Base-by-base conservation (phyloP, 306 rosid species). In the Arachis stenosperma region DNA sequence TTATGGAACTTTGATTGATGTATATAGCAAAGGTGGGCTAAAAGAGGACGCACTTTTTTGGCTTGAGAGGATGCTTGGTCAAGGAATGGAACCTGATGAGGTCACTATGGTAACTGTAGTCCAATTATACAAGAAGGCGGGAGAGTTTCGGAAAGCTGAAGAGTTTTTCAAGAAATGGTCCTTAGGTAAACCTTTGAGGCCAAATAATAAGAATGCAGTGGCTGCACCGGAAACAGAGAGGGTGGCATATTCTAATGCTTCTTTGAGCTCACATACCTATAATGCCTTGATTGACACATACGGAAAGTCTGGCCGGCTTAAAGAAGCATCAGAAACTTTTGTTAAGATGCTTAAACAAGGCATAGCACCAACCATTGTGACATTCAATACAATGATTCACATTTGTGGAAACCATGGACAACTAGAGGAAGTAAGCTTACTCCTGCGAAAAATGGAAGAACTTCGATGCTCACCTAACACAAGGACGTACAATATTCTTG, bases 341-440 rank as follows among this genome's bases (percentile, higher is more conserved):
- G 79, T 22, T 15, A 48, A 70, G 83, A 93, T 93, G 98, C 97
- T 93, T 7, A 75, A 83, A 76, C 96, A 74, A 66, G 98, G 97
- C 17, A 83, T 86, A 69, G 81, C 88, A 8, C 97, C 97, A 6
- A 91, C 93, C 1, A 85, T 89, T 0, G 97, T 93, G 74, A 93
- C 98, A 59, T 93, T 93, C 87, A 93, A 93, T 81, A 91, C 98
- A 36, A 89, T 91, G 86, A 93, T 93, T 82, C 97, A 91, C 81
- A 88, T 93, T 67, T 90, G 94, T 75, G 97, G 98, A 40, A 93
- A 88, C 83, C 88, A 91, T 71, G 97, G 90, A 64, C 82, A 37
- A 36, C 84, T 91, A 33, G 86, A 86, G 66, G 97, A 93, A 86
- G 94, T 88, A 60, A 65, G 69, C 58, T 87, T 79, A 7, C 90